Percentiles rank a stretch among this genome's conserved stretches.
These are phyloP conservation scores for Hypoxylon crocopeplum DNA, from an alignment of 495 filamentous ascomycete genomes.

Conservation along the genomic window DNA sequence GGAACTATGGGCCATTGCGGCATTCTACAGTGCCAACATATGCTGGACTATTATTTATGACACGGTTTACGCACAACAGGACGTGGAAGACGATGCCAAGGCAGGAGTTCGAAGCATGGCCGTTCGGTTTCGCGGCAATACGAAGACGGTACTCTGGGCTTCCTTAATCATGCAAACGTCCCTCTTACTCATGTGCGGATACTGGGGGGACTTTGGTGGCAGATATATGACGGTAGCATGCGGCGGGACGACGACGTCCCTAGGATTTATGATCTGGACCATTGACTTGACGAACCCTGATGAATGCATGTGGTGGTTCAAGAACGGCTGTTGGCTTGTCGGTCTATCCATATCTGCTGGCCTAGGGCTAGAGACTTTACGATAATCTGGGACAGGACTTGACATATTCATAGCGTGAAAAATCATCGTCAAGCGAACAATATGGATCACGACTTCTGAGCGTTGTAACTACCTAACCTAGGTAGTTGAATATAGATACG, in stretches of 20 bases:
- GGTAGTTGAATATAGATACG: too few relatives aligned
- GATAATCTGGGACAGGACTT: too few relatives aligned
- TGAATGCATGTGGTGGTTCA: slow-evolving; percentile 44
- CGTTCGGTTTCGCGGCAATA: slow-evolving; percentile 34
- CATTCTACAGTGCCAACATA: slow-evolving; percentile 3
- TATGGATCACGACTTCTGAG: too few relatives aligned
- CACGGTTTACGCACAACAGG: slow-evolving; percentile 54
- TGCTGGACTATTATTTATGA: slow-evolving; percentile 50
- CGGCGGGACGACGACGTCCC: slow-evolving; percentile 12
- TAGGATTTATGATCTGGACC: slow-evolving; percentile 37
- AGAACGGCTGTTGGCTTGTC: slow-evolving; percentile 33
- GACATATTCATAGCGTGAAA: too few relatives aligned
- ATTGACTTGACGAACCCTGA: slow-evolving; percentile 37
- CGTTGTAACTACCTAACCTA: too few relatives aligned
- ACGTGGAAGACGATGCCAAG: slow-evolving; percentile 49
- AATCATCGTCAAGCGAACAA: too few relatives aligned
- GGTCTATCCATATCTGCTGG: slow-evolving; percentile 25
- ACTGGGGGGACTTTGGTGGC: slow-evolving; percentile 3
- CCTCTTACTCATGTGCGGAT: slow-evolving; percentile 14
- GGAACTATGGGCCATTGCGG: not conserved
- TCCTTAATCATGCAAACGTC: slow-evolving; percentile 4
- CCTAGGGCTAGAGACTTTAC: not conserved
- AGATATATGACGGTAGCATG: slow-evolving; percentile 21
- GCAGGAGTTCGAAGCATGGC: slow-evolving; percentile 47
- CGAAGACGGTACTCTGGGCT: slow-evolving; percentile 23